phyloP scores from a whole-genome alignment of 108 stramenopile species.

The Skeletonema costatum region DNA sequence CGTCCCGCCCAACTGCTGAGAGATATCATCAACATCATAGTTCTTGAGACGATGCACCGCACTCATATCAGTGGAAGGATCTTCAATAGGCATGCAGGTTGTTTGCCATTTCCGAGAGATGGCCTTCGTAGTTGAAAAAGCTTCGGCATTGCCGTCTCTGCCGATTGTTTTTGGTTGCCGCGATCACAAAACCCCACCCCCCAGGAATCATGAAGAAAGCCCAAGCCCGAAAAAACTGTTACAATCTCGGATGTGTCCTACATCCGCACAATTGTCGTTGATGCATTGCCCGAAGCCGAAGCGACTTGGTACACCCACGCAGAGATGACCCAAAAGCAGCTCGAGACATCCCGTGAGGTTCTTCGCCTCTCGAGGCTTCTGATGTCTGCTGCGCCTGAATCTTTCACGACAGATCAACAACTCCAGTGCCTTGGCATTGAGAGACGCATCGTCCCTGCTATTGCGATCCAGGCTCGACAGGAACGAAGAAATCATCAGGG shows the following conservation, averaged over 20 bases:
- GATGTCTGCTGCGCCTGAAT: background rate
- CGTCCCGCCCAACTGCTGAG: too few species aligned
- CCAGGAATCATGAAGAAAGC: too few species aligned
- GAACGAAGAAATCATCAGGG: background rate
- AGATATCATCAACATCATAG: too few species aligned
- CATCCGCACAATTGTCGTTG: too few species aligned
- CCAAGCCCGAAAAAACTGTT: too few species aligned
- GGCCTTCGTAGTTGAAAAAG: constrained; percentile 57
- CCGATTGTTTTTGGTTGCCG: too few species aligned
- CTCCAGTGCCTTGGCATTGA: background rate
- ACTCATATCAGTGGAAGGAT: too few species aligned
- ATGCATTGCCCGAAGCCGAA: background rate
- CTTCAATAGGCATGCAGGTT: too few species aligned
- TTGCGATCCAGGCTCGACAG: background rate
- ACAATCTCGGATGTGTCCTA: too few species aligned
- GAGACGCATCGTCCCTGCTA: background rate
- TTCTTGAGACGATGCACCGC: too few species aligned
- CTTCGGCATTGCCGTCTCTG: constrained; percentile 32
- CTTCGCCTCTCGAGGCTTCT: background rate
- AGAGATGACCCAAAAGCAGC: background rate
- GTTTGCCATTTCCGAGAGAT: constrained; percentile 56
- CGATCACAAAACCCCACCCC: too few species aligned
- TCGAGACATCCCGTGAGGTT: background rate
- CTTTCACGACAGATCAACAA: background rate
- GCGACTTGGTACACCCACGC: background rate